Percentiles rank a stretch among this genome's conserved stretches.
Evolutionary conservation across 768 basidiomycete species (phyloP).

Genomic region (Russula olivacea): DNA sequence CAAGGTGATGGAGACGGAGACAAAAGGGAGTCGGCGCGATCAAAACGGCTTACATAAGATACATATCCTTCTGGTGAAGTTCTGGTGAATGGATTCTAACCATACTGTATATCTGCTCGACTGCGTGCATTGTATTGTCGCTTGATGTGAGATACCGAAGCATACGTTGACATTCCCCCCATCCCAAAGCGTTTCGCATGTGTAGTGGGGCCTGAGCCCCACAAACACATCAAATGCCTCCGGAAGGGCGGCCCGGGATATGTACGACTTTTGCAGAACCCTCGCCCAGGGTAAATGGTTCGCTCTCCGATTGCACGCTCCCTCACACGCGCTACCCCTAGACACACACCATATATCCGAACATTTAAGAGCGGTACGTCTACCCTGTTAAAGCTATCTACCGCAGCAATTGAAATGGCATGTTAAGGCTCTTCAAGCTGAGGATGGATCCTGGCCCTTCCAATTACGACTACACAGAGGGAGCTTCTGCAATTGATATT

Average conservation of each 20-base stretch:
- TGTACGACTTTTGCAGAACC: not conserved
- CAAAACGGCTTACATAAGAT: not conserved
- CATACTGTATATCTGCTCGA: not conserved
- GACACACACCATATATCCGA: not conserved
- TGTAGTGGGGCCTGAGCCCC: no score
- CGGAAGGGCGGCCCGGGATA: constrained; percentile 16
- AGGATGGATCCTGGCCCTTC: constrained; percentile 22
- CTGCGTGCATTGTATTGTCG: not conserved
- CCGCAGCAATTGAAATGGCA: not conserved
- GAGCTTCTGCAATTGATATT: constrained; percentile 74
- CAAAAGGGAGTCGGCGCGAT: not conserved
- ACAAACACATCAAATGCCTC: not conserved
- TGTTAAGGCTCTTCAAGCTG: not conserved
- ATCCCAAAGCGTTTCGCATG: no score
- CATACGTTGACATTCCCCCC: no score
- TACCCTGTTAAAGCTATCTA: not conserved
- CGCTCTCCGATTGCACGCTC: not conserved
- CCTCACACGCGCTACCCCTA: not conserved
- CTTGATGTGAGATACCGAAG: no score
- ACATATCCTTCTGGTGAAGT: no score
- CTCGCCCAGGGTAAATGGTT: constrained; percentile 8
- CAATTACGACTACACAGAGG: constrained; percentile 74
- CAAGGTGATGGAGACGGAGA: not conserved
- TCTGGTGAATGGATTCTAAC: no score
- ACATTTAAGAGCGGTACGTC: not conserved